A percentile compares a stretch with the other conserved stretches of the same genome.
These are phyloP conservation scores for Aspergillus hortae DNA, from an alignment of 2,329 filamentous ascomycete genomes.

Conservation along the genomic window DNA sequence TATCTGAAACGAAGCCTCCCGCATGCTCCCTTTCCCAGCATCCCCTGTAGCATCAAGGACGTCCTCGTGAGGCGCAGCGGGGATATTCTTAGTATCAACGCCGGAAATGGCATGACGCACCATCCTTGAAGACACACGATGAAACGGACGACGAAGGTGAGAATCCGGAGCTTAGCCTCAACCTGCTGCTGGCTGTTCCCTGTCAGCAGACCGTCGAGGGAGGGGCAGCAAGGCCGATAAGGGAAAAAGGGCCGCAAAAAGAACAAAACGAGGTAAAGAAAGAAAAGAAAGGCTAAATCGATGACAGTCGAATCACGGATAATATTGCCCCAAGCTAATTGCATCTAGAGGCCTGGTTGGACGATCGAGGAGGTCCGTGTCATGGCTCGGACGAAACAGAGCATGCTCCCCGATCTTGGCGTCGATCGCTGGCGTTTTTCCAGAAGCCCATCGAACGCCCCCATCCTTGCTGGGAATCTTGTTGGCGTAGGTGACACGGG, in stretches of 20 bases:
- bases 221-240: background rate
- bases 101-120: background rate
- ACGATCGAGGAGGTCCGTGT: background rate
- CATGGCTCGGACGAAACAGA: background rate
- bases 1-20: no score
- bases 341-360: no score
- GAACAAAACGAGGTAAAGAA: background rate
- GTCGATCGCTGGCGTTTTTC: slow-evolving; percentile 7
- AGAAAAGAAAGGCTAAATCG: background rate
- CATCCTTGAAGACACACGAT: background rate
- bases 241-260: no score
- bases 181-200: background rate
- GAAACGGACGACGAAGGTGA: background rate
- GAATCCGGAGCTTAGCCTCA: background rate
- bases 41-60: background rate
- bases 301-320: background rate
- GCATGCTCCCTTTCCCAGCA: background rate
- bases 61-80: slow-evolving; percentile 7
- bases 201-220: slow-evolving; percentile 9
- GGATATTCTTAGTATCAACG: slow-evolving; percentile 10
- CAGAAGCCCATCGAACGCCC: slow-evolving; percentile 13
- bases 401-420: background rate
- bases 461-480: background rate
- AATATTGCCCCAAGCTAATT: background rate
- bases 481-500: slow-evolving; percentile 3